A percentile compares a stretch with the other conserved stretches of the same genome.
Conservation (phyloP, 208 protist genomes). For the Angomonas deanei region DNA sequence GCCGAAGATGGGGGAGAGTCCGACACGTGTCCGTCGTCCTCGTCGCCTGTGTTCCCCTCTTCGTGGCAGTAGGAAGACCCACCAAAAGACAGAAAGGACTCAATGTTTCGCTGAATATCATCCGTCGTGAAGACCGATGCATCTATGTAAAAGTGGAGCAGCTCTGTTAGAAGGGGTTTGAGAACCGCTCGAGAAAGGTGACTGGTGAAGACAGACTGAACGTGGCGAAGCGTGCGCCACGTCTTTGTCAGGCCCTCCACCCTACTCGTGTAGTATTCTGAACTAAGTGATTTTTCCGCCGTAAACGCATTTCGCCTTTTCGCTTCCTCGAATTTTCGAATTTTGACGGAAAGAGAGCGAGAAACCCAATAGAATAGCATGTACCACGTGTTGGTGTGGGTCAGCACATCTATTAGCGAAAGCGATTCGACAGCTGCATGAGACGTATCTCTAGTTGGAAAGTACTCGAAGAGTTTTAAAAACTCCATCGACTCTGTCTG, state of each 20-base stretch:
- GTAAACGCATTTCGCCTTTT: background rate
- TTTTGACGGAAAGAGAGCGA: background rate
- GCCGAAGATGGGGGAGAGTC: too few relatives aligned
- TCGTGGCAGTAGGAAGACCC: background rate
- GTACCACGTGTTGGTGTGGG: conserved; percentile 35
- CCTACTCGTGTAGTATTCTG: background rate
- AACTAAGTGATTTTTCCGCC: background rate
- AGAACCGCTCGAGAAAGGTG: background rate
- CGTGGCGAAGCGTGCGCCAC: background rate
- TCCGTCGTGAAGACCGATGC: background rate
- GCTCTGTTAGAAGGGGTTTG: background rate
- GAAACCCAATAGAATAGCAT: conserved; percentile 19
- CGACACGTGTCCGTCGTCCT: too few relatives aligned
- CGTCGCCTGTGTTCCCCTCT: background rate
- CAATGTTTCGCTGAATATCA: background rate
- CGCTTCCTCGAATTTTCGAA: background rate
- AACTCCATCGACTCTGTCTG: background rate
- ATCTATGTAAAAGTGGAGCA: background rate
- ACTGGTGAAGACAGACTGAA: background rate
- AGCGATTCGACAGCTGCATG: conserved; percentile 18
- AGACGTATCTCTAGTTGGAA: background rate
- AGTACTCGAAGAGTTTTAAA: background rate
- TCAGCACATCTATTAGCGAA: conserved; percentile 32
- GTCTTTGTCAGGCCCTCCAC: background rate
- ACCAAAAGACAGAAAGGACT: background rate